Evolutionary conservation across 1,284 basidiomycete species (phyloP).

Genomic region (Phylloboletellus chloephorus): DNA sequence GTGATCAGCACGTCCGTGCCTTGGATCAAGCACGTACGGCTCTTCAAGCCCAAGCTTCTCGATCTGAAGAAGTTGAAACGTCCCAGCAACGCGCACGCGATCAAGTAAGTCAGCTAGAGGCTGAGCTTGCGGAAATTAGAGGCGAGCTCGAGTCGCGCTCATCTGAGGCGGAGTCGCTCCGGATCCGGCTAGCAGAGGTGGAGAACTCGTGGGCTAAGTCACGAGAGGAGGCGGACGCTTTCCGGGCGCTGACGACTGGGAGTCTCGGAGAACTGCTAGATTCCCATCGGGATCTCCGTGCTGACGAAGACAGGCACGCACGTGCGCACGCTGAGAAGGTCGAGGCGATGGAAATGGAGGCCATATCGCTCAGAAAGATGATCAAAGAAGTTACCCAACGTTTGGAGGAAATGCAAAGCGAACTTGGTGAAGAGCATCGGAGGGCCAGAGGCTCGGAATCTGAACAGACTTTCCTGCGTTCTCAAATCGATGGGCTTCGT

Average conservation of each 20-base stretch:
- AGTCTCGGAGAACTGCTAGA: conserved; percentile 82
- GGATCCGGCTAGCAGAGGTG: conserved; percentile 61
- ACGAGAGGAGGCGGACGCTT: conserved; percentile 83
- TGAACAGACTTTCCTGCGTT: conserved; percentile 65
- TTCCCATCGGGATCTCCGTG: conserved; percentile 72
- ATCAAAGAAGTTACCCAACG: conserved; percentile 72
- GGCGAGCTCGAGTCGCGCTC: conserved; percentile 72
- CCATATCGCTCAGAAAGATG: conserved; percentile 68
- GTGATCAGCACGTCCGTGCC: conserved; percentile 81
- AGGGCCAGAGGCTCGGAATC: conserved; percentile 64
- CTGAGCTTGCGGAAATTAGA: conserved; percentile 70
- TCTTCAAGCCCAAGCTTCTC: conserved; percentile 67
- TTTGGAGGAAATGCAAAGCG: conserved; percentile 62
- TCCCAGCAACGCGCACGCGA: conserved; percentile 67
- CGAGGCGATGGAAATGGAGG: conserved; percentile 74
- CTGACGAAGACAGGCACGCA: conserved; percentile 70
- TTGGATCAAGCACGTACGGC: conserved; percentile 83
- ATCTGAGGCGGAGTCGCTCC: conserved; percentile 67
- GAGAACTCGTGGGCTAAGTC: conserved; percentile 86
- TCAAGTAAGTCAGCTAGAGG: conserved; percentile 64
- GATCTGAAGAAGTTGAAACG: conserved; percentile 78
- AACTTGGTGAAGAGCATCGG: conserved; percentile 67
- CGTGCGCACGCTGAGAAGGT: conserved; percentile 78
- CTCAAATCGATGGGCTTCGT: conserved; percentile 76
- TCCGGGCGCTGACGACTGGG: conserved; percentile 78